Evolutionary conservation across 129 eudicot species (phyloP).

Genomic region (Mikania micrantha): DNA sequence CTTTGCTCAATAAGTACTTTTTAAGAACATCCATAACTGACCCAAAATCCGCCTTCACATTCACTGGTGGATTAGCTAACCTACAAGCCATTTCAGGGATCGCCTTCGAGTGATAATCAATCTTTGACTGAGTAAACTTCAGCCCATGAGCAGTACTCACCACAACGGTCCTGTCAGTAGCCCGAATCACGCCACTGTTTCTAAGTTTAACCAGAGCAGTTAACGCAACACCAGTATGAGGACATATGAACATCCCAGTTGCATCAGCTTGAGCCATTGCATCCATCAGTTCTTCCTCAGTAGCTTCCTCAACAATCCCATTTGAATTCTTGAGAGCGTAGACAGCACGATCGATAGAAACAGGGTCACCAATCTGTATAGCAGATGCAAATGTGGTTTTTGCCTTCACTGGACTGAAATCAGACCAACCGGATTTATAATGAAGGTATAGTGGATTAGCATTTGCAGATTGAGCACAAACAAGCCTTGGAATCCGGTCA

Average conservation of each 20-base stretch:
- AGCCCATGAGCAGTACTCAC: slow-evolving; percentile 84
- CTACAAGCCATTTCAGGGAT: slow-evolving; percentile 51
- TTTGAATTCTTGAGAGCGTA: slow-evolving; percentile 53
- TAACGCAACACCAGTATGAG: slow-evolving; percentile 79
- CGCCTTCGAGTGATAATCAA: slow-evolving; percentile 59
- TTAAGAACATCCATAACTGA: slow-evolving; percentile 60
- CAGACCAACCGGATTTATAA: slow-evolving; percentile 61
- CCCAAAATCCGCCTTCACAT: slow-evolving; percentile 67
- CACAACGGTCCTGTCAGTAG: slow-evolving; percentile 66
- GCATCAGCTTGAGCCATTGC: slow-evolving; percentile 78
- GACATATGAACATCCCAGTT: slow-evolving; percentile 81
- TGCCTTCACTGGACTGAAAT: slow-evolving; percentile 53
- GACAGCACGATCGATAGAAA: slow-evolving; percentile 69
- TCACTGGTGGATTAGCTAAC: slow-evolving; percentile 59
- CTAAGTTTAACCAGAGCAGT: slow-evolving; percentile 63
- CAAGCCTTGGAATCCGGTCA: slow-evolving; percentile 59
- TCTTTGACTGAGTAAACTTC: slow-evolving; percentile 77
- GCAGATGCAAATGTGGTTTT: slow-evolving; percentile 71
- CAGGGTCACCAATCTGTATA: slow-evolving; percentile 80
- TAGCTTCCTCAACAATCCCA: slow-evolving; percentile 81
- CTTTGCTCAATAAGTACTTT: slow-evolving; percentile 26
- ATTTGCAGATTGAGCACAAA: slow-evolving; percentile 73
- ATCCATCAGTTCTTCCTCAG: slow-evolving; percentile 80
- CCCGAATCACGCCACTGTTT: slow-evolving; percentile 46
- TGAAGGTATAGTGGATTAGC: slow-evolving; percentile 62